Evolutionary conservation across 2,329 filamentous ascomycete genomes (phyloP).

Genomic region (Fusarium oligoseptatum): DNA sequence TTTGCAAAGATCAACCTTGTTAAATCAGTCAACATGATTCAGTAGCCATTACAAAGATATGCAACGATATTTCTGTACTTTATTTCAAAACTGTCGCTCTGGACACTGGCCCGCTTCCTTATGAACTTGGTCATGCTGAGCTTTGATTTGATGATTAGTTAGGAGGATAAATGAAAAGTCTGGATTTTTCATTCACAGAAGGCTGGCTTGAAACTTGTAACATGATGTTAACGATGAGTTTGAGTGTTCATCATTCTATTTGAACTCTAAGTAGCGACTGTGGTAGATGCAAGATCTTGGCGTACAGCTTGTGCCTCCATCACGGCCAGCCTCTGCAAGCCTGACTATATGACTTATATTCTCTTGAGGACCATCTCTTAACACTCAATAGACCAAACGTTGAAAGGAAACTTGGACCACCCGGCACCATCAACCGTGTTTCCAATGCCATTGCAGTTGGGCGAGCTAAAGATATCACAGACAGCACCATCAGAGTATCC

Average conservation of each 20-base stretch:
- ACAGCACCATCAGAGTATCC: not conserved
- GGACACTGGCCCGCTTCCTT: not conserved
- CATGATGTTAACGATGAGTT: too few relatives aligned
- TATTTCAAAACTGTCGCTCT: not conserved
- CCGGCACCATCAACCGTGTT: not conserved
- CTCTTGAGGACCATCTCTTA: not conserved
- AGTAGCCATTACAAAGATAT: not conserved
- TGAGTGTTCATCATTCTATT: not conserved
- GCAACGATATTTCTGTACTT: too few relatives aligned
- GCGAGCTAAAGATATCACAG: not conserved
- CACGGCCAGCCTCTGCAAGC: not conserved
- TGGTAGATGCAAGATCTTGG: rapidly evolving
- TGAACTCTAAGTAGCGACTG: not conserved
- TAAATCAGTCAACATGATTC: not conserved
- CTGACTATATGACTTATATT: not conserved
- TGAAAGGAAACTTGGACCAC: not conserved
- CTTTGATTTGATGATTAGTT: rapidly evolving
- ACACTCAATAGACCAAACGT: conserved; percentile 2
- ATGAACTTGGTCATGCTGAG: not conserved
- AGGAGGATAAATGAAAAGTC: rapidly evolving
- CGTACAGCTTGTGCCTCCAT: not conserved
- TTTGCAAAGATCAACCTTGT: not conserved
- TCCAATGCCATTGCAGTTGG: not conserved
- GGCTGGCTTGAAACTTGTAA: rapidly evolving
- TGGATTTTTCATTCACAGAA: not conserved